A percentile compares a stretch with the other conserved stretches of the same genome.
Evolutionary conservation across 345 rosid genomes (phyloP).

Genomic region (Cardamine chenopodiifolia): DNA sequence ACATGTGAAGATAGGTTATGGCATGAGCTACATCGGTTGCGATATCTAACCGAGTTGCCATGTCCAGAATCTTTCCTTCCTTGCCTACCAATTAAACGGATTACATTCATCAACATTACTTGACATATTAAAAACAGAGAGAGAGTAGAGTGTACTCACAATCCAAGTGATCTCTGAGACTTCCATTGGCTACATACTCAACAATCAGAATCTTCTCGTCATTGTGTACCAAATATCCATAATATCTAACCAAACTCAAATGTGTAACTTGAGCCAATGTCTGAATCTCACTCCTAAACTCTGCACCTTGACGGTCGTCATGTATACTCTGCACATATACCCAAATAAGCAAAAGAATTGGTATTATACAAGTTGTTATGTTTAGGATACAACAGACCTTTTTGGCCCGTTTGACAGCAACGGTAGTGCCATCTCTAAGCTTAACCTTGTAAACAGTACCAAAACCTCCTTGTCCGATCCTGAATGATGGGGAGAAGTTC

Average conservation of each 20-base stretch:
- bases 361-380: too few relatives aligned
- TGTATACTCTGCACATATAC: slow-evolving; percentile 54
- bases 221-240: slow-evolving; percentile 65
- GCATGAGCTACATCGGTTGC: slow-evolving; percentile 93
- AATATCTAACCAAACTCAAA: slow-evolving; percentile 74
- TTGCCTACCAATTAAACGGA: too few relatives aligned
- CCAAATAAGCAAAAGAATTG: too few relatives aligned
- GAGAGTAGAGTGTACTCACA: slow-evolving; percentile 48
- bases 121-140: background rate
- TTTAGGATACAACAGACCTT: slow-evolving; percentile 57
- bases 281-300: slow-evolving; percentile 77
- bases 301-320: slow-evolving; percentile 73
- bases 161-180: slow-evolving; percentile 88
- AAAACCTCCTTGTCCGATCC: slow-evolving; percentile 84
- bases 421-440: slow-evolving; percentile 69
- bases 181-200: slow-evolving; percentile 90
- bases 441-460: slow-evolving; percentile 91
- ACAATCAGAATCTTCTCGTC: slow-evolving; percentile 79
- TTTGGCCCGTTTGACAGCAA: slow-evolving; percentile 89
- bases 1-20: slow-evolving; percentile 92
- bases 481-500: slow-evolving; percentile 78
- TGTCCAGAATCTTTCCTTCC: slow-evolving; percentile 61
- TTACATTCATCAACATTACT: too few relatives aligned
- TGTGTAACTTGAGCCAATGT: slow-evolving; percentile 82
- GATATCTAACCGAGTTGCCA: slow-evolving; percentile 71